These are phyloP conservation scores for Coemansia sp. DNA, from an alignment of 192 early-diverging fungal species.

Conservation along the genomic window DNA sequence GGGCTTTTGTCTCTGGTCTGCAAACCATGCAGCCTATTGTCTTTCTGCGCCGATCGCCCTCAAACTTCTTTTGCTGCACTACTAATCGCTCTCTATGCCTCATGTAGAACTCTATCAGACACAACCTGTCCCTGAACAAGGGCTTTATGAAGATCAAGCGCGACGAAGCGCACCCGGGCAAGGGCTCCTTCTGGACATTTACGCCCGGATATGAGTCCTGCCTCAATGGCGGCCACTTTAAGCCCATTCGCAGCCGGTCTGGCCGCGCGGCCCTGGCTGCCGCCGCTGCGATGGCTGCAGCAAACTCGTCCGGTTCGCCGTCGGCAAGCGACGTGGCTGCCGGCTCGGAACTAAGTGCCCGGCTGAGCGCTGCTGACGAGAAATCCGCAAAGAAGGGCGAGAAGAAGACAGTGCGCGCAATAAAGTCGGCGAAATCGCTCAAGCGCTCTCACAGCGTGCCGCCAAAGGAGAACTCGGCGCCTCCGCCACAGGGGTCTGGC, in stretches of 20 bases:
- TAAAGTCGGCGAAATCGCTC: constrained; percentile 46
- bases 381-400: constrained; percentile 28
- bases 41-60: constrained; percentile 19
- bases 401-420: constrained; percentile 36
- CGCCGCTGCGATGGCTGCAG: constrained; percentile 44
- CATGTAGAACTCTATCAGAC: constrained; percentile 85
- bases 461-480: constrained; percentile 39
- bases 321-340: constrained; percentile 5
- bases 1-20: neutral
- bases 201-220: constrained; percentile 54
- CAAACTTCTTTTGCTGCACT: neutral
- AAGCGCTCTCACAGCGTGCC: constrained; percentile 56
- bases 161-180: constrained; percentile 76
- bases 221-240: constrained; percentile 52
- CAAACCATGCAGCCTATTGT: constrained; percentile 11
- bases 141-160: constrained; percentile 75
- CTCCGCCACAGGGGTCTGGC: constrained; percentile 10
- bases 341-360: constrained; percentile 12
- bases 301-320: constrained; percentile 14
- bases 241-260: constrained; percentile 54
- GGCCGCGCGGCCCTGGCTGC: constrained; percentile 52
- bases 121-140: constrained; percentile 85
- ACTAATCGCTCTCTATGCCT: neutral
- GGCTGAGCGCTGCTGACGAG: neutral
- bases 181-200: constrained; percentile 79